Evolutionary conservation across 371 early-diverging fungal species (phyloP).

Genomic region (Smittium culicis): DNA sequence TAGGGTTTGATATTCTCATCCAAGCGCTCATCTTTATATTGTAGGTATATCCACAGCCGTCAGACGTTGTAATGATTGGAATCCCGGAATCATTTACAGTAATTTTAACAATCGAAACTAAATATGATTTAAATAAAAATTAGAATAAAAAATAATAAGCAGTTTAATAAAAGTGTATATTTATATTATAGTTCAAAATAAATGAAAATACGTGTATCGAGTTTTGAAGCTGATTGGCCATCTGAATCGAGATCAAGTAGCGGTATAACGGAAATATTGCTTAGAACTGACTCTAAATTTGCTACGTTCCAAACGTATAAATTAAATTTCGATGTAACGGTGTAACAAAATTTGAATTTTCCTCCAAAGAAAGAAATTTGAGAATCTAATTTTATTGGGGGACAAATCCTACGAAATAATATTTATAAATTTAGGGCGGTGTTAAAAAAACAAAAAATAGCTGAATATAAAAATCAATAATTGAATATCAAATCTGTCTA

Average conservation of each 20-base stretch:
- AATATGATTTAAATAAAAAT: too few relatives aligned
- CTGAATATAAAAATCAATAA: slow-evolving; percentile 20
- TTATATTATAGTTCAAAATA: too few relatives aligned
- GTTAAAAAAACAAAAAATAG: slow-evolving; percentile 18
- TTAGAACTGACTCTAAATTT: slow-evolving; percentile 4
- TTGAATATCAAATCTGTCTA: slow-evolving; percentile 13
- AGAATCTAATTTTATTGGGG: slow-evolving; percentile 21
- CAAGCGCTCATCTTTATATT: slow-evolving; percentile 38
- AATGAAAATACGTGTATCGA: too few relatives aligned
- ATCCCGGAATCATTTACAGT: slow-evolving; percentile 47
- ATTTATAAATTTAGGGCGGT: too few relatives aligned
- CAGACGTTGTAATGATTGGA: slow-evolving; percentile 53
- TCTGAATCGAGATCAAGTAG: slow-evolving; percentile 9
- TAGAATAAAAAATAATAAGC: too few relatives aligned
- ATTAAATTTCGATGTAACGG: slow-evolving; percentile 18
- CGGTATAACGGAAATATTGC: slow-evolving; percentile 20
- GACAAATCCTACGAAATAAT: slow-evolving; percentile 17
- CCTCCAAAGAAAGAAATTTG: slow-evolving; percentile 15
- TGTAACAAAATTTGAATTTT: slow-evolving; percentile 14
- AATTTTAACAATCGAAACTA: slow-evolving; percentile 43
- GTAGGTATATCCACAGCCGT: slow-evolving; percentile 59
- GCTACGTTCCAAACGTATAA: slow-evolving; percentile 18
- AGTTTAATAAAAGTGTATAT: too few relatives aligned
- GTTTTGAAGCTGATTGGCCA: too few relatives aligned
- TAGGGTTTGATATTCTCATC: slow-evolving; percentile 8